phyloP scores from a whole-genome alignment of 2,329 filamentous ascomycete species.

The Xylaria sp. region DNA sequence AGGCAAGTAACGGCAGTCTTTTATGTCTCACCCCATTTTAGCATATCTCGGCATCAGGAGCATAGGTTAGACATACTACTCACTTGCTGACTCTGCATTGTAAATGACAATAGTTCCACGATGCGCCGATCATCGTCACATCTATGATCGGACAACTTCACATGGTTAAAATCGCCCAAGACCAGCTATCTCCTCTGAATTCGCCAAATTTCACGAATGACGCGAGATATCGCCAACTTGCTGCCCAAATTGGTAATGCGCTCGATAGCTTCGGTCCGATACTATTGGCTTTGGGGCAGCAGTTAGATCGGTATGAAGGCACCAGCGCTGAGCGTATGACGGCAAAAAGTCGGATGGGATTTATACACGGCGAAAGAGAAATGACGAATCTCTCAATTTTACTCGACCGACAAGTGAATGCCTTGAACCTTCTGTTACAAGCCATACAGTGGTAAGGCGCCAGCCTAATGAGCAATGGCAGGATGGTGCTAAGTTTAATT shows the following conservation, averaged over 20 bases:
- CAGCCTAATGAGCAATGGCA: background rate
- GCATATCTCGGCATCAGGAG: too few species aligned
- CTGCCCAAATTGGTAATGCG: slow-evolving; percentile 30
- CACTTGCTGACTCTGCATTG: background rate
- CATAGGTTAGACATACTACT: too few species aligned
- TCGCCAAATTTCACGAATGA: slow-evolving; percentile 4
- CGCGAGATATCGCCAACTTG: slow-evolving; percentile 35
- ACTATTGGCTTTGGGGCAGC: slow-evolving; percentile 22
- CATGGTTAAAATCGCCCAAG: slow-evolving; percentile 34
- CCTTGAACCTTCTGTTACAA: slow-evolving; percentile 36
- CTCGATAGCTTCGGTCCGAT: slow-evolving; percentile 62
- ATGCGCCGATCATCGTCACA: slow-evolving; percentile 35
- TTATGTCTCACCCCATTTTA: background rate
- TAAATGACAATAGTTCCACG: slow-evolving; percentile 13
- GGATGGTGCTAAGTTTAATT: slow-evolving; percentile 4
- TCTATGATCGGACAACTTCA: slow-evolving; percentile 38
- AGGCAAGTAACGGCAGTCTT: background rate
- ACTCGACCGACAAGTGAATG: slow-evolving; percentile 39
- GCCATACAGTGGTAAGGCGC: slow-evolving; percentile 37
- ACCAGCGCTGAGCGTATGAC: slow-evolving; percentile 10
- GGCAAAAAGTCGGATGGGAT: slow-evolving; percentile 21
- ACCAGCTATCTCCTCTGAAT: slow-evolving; percentile 30
- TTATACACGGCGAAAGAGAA: slow-evolving; percentile 34
- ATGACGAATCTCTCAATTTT: slow-evolving; percentile 34
- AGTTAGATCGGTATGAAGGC: slow-evolving; percentile 25